Percentiles rank a stretch among this genome's conserved stretches.
Conservation (phyloP, 495 filamentous ascomycete genomes). For the Aspergillus panamensis region DNA sequence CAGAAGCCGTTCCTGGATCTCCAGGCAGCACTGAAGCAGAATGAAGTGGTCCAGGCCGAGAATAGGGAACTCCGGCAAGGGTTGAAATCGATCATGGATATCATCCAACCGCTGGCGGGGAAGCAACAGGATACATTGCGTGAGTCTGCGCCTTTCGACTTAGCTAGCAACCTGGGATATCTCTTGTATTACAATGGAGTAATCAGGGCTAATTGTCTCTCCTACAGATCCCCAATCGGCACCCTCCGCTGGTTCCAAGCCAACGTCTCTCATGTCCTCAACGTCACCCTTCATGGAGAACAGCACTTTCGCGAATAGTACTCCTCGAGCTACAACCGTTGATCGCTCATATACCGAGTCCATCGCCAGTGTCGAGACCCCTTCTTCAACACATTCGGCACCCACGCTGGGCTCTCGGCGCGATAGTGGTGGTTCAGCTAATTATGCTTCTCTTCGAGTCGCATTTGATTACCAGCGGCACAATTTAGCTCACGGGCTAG, state of each 20-base stretch:
- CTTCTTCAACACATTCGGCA: conserved; percentile 37
- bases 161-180: neutral
- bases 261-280: conserved; percentile 22
- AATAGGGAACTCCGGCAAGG: conserved; percentile 64
- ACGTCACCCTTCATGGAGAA: conserved; percentile 29
- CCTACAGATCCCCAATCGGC: conserved; percentile 9
- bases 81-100: conserved; percentile 55
- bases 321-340: conserved; percentile 16
- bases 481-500: conserved; percentile 51
- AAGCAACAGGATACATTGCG: conserved; percentile 28
- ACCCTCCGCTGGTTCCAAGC: conserved; percentile 16
- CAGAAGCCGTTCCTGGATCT: conserved; percentile 79
- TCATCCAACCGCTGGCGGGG: conserved; percentile 60
- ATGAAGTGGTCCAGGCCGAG: conserved; percentile 66
- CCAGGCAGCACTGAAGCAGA: conserved; percentile 63
- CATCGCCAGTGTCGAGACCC: conserved; percentile 33
- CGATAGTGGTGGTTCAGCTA: conserved; percentile 26
- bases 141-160: conserved; percentile 14
- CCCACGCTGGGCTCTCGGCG: conserved; percentile 27
- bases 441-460: conserved; percentile 28
- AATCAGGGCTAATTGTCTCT: neutral
- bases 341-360: conserved; percentile 34
- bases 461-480: conserved; percentile 52
- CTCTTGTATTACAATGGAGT: neutral
- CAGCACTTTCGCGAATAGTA: conserved; percentile 20